Base-by-base conservation (phyloP, 73 alveolate genomes). In the Paramecium biaurelia region DNA sequence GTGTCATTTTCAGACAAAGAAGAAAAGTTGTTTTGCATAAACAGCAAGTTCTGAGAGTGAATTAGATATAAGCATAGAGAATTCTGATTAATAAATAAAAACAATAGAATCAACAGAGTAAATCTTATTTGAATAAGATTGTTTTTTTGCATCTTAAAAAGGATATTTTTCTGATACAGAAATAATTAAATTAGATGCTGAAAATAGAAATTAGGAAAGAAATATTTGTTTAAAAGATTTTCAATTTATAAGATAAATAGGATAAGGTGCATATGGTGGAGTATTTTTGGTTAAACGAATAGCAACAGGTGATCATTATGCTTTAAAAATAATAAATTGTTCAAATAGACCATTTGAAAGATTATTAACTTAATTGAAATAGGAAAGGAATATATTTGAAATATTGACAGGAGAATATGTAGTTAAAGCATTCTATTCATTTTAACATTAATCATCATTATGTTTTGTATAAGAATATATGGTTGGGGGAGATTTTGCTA, bases 231-330 rank as follows among this genome's bases (percentile, higher is more conserved):
- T 79, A 43, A 79, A 79, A 79, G 90, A 43, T 45, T 79, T 79
- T 45, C 1, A 79, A 43, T 79, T 79, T 34, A 42, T 79, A 43
- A 42, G 28, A 43, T 26, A 79, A 30, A 93, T 93, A 23, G 97
- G 97, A 18, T 92, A 92, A 92, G 97, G 97, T 11, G 97, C 96
- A 1, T 92, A 94, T 56, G 97, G 96, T 0, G 92, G 85, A 20
- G 95, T 94, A 11, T 86, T 92, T 57, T 76, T 85, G 43, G 92
- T 87, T 47, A 85, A 94, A 88, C 74, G 67, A 59, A 42, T 92
- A 18, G 41, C 86, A 58, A 94, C 97, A 20, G 94, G 94, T 2
- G 97, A 94, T 74, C 47, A 74, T 15, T 92, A 92, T 85, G 96
- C 97, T 3, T 79, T 94, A 15, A 94, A 94, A 92, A 94, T 86